phyloP scores from a whole-genome alignment of 1,284 basidiomycete species.

The Termitomyces sp. region DNA sequence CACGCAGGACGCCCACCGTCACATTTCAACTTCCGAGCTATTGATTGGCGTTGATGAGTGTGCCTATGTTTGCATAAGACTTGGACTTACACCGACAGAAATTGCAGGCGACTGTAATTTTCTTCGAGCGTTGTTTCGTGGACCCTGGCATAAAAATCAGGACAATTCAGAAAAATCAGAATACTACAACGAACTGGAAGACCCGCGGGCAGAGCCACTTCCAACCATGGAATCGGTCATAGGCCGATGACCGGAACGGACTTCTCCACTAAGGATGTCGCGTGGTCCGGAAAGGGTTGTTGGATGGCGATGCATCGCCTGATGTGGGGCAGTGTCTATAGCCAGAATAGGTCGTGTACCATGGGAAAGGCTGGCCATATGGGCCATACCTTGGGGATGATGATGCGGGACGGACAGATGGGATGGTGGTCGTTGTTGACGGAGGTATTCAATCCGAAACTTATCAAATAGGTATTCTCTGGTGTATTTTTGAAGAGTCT shows the following conservation, averaged over 20 bases:
- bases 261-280: constrained; percentile 39
- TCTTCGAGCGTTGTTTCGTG: constrained; percentile 62
- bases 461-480: constrained; percentile 77
- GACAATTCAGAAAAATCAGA: constrained; percentile 2
- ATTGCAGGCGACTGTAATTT: constrained; percentile 80
- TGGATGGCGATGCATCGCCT: constrained; percentile 41
- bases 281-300: constrained; percentile 44
- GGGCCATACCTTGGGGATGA: constrained; percentile 33
- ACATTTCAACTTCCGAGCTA: constrained; percentile 80
- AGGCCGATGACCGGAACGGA: constrained; percentile 35
- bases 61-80: neutral
- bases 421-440: constrained; percentile 42
- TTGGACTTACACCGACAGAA: constrained; percentile 72
- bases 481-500: constrained; percentile 81
- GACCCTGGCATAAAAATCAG: constrained; percentile 24
- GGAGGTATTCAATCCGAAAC: constrained; percentile 58
- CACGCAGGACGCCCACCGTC: constrained; percentile 77
- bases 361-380: constrained; percentile 42
- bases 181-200: constrained; percentile 27
- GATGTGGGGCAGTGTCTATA: constrained; percentile 61
- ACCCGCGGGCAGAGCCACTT: constrained; percentile 28
- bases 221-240: constrained; percentile 33
- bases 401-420: constrained; percentile 39
- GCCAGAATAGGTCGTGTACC: constrained; percentile 59
- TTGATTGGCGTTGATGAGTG: constrained; percentile 16